Evolutionary conservation across 1,284 basidiomycete species (phyloP).

Genomic region (Ustilago crameri): DNA sequence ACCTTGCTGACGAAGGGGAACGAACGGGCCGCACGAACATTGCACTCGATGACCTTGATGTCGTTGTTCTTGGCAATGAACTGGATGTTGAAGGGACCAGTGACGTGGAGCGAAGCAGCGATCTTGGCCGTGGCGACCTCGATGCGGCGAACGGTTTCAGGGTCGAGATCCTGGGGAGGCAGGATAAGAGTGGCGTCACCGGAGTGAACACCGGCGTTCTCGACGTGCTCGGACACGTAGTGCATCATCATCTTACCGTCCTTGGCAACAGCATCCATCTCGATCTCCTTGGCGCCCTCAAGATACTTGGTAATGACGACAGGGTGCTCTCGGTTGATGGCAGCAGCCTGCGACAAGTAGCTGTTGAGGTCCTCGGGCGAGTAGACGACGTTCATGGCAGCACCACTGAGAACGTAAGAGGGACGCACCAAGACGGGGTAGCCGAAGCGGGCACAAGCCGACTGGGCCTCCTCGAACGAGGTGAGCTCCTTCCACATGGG

Average conservation of each 20-base stretch:
- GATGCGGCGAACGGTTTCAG: conserved; percentile 92
- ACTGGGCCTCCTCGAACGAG: conserved; percentile 84
- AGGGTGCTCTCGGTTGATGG: conserved; percentile 95
- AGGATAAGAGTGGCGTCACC: conserved; percentile 97
- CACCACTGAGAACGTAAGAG: conserved; percentile 96
- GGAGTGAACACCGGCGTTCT: conserved; percentile 97
- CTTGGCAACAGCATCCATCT: conserved; percentile 98
- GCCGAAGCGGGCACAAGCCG: conserved; percentile 70
- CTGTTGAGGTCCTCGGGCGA: conserved; percentile 88
- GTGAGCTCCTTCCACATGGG: conserved; percentile 97
- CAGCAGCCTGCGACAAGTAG: conserved; percentile 94
- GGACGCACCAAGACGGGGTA: conserved; percentile 97
- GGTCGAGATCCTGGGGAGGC: conserved; percentile 96
- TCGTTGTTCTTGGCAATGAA: conserved; percentile 99
- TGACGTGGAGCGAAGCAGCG: conserved; percentile 92
- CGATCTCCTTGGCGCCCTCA: conserved; percentile 98
- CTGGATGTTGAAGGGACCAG: conserved; percentile 99
- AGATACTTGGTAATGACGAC: conserved; percentile 99
- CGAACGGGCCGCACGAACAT: conserved; percentile 94
- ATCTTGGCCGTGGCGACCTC: conserved; percentile 97
- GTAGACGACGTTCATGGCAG: conserved; percentile 99
- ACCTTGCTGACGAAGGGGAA: conserved; percentile 99
- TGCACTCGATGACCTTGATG: conserved; percentile 99
- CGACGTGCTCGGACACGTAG: conserved; percentile 98
- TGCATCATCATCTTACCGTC: conserved; percentile 99